phyloP scores from a whole-genome alignment of 73 alveolate species.

The Paramecium biaurelia region DNA sequence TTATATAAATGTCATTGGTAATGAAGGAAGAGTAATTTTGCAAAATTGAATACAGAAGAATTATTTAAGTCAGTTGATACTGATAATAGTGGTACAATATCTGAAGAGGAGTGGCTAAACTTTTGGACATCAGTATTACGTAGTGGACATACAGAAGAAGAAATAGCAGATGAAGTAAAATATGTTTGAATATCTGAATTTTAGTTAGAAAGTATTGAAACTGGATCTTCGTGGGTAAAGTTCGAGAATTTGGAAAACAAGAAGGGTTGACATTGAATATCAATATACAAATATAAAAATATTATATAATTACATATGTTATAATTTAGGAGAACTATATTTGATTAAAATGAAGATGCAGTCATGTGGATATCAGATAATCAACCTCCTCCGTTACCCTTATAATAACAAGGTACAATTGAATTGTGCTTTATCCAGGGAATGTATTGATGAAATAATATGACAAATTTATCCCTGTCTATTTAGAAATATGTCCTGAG shows the following conservation, averaged over 20 bases:
- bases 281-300: not conserved
- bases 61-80: slow-evolving; percentile 61
- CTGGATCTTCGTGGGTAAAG: slow-evolving; percentile 44
- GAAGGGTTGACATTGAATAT: not conserved
- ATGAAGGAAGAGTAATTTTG: slow-evolving; percentile 62
- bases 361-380: not conserved
- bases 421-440: not conserved
- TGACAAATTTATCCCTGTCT: not conserved
- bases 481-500: slow-evolving; percentile 9
- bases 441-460: not conserved
- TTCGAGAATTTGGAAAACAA: slow-evolving; percentile 28
- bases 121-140: slow-evolving; percentile 60
- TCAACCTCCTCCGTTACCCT: not conserved
- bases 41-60: slow-evolving; percentile 63
- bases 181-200: not conserved
- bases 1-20: not conserved
- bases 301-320: not conserved
- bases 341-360: not conserved
- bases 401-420: not conserved
- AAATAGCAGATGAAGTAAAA: slow-evolving; percentile 58
- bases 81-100: slow-evolving; percentile 61
- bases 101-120: slow-evolving; percentile 72
- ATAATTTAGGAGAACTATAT: not conserved
- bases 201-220: slow-evolving; percentile 23
- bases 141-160: slow-evolving; percentile 62